Conservation (phyloP, 192 early-diverging fungal species). For the Linnemannia schmuckeri region DNA sequence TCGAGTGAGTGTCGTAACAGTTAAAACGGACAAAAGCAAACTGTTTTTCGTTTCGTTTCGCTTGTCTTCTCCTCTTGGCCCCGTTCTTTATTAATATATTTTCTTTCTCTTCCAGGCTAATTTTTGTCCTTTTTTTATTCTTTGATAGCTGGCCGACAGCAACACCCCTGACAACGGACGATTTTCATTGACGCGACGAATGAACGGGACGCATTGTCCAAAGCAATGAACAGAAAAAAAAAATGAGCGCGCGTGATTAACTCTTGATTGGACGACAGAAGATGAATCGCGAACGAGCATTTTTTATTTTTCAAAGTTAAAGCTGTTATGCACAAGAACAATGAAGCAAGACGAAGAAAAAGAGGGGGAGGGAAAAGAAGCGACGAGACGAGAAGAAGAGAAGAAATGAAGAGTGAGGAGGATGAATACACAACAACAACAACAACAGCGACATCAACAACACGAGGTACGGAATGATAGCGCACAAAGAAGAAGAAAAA, state of each 20-base stretch:
- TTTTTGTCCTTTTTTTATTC: neutral
- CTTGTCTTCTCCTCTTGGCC: no score
- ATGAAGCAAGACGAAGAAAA: neutral
- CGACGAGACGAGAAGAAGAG: no score
- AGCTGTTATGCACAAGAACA: neutral
- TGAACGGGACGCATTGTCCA: neutral
- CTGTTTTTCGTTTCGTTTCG: no score
- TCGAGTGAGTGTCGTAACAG: no score
- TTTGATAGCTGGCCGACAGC: neutral
- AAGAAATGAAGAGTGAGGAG: neutral
- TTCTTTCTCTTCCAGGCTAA: neutral
- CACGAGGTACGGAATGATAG: neutral
- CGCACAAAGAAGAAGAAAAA: neutral
- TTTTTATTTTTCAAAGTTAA: neutral
- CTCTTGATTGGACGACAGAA: neutral
- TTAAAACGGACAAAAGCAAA: no score
- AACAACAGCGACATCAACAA: neutral
- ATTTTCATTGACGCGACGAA: neutral
- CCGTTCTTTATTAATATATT: neutral
- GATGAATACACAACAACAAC: neutral
- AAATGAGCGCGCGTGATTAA: constrained; percentile 1
- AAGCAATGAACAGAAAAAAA: neutral
- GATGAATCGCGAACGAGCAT: neutral
- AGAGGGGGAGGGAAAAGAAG: no score
- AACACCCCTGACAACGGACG: neutral